phyloP scores from a whole-genome alignment of 1,284 basidiomycete genomes.

The Uromyces viciae-fabae region DNA sequence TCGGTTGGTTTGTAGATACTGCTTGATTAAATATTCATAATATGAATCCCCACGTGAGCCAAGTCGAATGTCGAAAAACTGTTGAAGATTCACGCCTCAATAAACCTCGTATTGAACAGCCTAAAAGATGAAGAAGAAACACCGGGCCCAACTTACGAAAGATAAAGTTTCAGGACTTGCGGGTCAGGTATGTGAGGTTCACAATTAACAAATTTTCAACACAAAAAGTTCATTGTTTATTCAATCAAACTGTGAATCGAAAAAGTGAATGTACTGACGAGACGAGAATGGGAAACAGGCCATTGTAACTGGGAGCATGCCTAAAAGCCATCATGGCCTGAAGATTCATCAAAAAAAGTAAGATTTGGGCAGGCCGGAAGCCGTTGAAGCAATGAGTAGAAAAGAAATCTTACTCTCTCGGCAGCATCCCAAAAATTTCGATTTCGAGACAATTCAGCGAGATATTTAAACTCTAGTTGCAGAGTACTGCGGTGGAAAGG shows the following conservation, averaged over 20 bases:
- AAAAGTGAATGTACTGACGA: slow-evolving; percentile 59
- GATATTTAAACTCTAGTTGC: slow-evolving; percentile 84
- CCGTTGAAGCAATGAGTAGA: not conserved
- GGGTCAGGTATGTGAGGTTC: too few species aligned
- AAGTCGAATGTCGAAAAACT: slow-evolving; percentile 71
- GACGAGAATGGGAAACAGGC: slow-evolving; percentile 79
- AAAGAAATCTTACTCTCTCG: slow-evolving; percentile 62
- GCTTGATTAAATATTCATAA: slow-evolving; percentile 76
- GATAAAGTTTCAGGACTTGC: slow-evolving; percentile 16
- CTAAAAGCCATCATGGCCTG: slow-evolving; percentile 72
- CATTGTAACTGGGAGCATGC: slow-evolving; percentile 64
- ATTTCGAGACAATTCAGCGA: slow-evolving; percentile 74
- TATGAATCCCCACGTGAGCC: slow-evolving; percentile 91
- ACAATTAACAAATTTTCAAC: too few species aligned
- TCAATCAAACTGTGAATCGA: not conserved
- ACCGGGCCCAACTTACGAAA: too few species aligned
- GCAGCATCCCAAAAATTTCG: slow-evolving; percentile 74
- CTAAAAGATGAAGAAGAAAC: not conserved
- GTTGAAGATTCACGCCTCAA: slow-evolving; percentile 12
- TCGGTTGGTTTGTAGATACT: slow-evolving; percentile 64
- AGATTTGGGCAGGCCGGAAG: not conserved
- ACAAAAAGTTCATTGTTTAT: too few species aligned
- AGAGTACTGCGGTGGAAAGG: slow-evolving; percentile 59
- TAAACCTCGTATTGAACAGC: too few species aligned
- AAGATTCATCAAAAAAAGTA: not conserved